Evolutionary conservation across 352 stramenopile species (phyloP), one percentile per base, ranked within the genome.

Genomic region (Globisporangium paddicum): DNA sequence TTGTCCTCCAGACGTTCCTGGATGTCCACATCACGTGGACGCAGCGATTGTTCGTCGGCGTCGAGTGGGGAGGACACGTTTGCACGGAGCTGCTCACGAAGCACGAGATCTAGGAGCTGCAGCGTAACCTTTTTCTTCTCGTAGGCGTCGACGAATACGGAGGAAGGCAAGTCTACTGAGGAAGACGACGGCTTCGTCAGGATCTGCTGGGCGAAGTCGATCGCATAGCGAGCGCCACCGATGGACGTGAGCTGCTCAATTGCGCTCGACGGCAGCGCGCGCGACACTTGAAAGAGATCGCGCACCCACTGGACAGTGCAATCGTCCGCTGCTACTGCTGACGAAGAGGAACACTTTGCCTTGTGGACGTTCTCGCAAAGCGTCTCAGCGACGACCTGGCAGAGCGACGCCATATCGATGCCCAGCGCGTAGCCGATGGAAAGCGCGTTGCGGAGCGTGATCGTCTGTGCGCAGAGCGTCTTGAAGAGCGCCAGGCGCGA

Each of bases 371-470:
- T 73, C 5, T 48, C 68, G 54, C 86, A 90, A 21, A 95, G 67
- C 18, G 86, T 93, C 44, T 95, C 86, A 14, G 83, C 83, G 3
- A 88, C 86, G 10, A 93, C 82, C 61, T 93, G 78, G 40, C 86
- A 95, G 6, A 95, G 64, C 11, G 86, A 93, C 40, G 86, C 76
- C 86, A 95, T 95, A 57, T 95, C 86, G 34, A 93, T 92, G 19
- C 83, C 83, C 45, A 95, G 69, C 2, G 86, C 83, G 53, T 95
- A 93, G 2, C 86, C 86, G 25, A 95, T 95, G 8, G 75, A 92
- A n/a, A 90, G 67, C 1, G 83, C 86, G 48, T 93, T 80, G 30
- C 67, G 66, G 18, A 95, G 67, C 2, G 70, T 63, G 28, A 93
- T 90, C 1, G 63, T 63, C 11, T 68, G 81, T 9, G 55, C 59